Percentiles rank a stretch among this genome's conserved stretches.
Evolutionary conservation across 805 yeast genomes (phyloP).

Genomic region (Kodamaea kaohsiungensis): DNA sequence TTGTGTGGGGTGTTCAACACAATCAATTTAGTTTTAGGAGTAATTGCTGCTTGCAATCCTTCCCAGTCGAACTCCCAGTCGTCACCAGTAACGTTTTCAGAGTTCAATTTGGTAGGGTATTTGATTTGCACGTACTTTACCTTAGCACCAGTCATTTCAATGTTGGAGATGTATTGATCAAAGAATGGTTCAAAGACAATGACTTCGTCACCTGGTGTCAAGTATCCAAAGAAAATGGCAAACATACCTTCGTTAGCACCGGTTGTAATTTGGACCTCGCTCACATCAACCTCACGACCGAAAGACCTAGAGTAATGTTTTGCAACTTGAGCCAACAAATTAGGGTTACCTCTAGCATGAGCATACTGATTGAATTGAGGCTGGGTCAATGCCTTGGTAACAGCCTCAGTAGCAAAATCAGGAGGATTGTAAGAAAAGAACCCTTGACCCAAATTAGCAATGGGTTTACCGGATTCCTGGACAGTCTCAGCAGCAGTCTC

Average conservation of each 20-base stretch:
- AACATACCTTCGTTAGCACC: slow-evolving; percentile 98
- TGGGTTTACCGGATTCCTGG: slow-evolving; percentile 65
- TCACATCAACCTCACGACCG: slow-evolving; percentile 53
- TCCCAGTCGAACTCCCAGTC: slow-evolving; percentile 89
- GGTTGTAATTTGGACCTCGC: slow-evolving; percentile 80
- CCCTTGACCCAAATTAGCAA: slow-evolving; percentile 93
- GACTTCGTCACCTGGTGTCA: slow-evolving; percentile 89
- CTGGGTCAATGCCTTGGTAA: slow-evolving; percentile 66
- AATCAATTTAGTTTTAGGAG: slow-evolving; percentile 77
- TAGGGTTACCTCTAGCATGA: slow-evolving; percentile 84
- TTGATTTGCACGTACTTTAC: slow-evolving; percentile 83
- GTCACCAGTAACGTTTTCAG: slow-evolving; percentile 66
- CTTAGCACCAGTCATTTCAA: slow-evolving; percentile 91
- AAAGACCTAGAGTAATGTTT: slow-evolving; percentile 70
- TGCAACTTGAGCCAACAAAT: slow-evolving; percentile 68
- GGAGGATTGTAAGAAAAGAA: slow-evolving; percentile 97
- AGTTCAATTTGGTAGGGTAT: slow-evolving; percentile 73
- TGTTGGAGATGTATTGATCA: slow-evolving; percentile 93
- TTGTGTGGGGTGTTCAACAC: slow-evolving; percentile 94
- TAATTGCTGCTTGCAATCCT: slow-evolving; percentile 70
- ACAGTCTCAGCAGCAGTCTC: slow-evolving; percentile 91
- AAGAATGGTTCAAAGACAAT: slow-evolving; percentile 96
- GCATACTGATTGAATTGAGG: slow-evolving; percentile 90
- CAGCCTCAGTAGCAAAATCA: slow-evolving; percentile 83
- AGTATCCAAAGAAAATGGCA: slow-evolving; percentile 78